These are phyloP conservation scores for Pisolithus marmoratus DNA, from an alignment of 768 basidiomycete species.

Conservation along the genomic window DNA sequence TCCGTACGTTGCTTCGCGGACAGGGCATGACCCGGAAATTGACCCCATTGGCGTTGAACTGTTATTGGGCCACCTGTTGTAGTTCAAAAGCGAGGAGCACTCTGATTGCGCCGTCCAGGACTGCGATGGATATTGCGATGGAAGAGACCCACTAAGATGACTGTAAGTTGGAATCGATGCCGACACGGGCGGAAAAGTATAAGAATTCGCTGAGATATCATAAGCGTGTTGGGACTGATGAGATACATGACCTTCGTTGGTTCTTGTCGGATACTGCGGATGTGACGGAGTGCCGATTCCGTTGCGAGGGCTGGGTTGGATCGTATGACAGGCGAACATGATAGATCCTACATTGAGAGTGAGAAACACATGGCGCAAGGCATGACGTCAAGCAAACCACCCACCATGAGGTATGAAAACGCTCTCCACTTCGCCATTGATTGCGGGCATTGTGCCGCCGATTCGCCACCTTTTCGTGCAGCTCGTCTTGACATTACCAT, in stretches of 20 bases:
- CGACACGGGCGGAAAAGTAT: constrained; percentile 28
- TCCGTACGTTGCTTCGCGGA: constrained; percentile 25
- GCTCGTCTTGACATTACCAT: constrained; percentile 75
- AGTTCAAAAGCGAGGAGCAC: constrained; percentile 23
- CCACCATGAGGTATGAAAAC: constrained; percentile 88
- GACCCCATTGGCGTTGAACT: constrained; percentile 22
- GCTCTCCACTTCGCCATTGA: constrained; percentile 68
- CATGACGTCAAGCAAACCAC: constrained; percentile 33
- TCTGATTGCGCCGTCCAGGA: constrained; percentile 23
- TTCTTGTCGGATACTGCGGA: constrained; percentile 19
- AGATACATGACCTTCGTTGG: constrained; percentile 21
- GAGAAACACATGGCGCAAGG: constrained; percentile 29
- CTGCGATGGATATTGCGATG: constrained; percentile 22
- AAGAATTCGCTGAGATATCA: constrained; percentile 21
- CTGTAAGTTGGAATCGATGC: constrained; percentile 23
- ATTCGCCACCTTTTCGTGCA: constrained; percentile 83
- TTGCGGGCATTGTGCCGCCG: constrained; percentile 54
- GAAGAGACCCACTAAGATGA: constrained; percentile 18
- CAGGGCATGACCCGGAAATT: constrained; percentile 20
- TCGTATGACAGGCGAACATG: constrained; percentile 37
- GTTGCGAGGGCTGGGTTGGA: constrained; percentile 22
- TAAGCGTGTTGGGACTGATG: constrained; percentile 23
- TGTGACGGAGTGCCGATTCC: constrained; percentile 13
- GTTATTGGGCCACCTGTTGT: constrained; percentile 23
- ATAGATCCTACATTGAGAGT: constrained; percentile 24